phyloP scores from a whole-genome alignment of 2,329 filamentous ascomycete genomes.

The Cylindrodendrum hubeiense region DNA sequence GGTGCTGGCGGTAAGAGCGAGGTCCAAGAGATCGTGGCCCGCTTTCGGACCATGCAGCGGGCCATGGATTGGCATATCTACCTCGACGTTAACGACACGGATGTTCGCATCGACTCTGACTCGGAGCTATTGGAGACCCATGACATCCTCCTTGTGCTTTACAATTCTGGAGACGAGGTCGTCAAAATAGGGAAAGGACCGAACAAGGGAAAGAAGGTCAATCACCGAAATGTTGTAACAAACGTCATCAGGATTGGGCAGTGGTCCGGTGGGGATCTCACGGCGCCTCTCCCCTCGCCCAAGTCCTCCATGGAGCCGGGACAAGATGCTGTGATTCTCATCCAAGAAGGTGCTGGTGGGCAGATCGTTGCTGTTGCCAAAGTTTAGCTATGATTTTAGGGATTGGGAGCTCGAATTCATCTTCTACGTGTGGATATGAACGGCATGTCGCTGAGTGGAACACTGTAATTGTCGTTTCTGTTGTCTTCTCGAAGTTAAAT shows the following conservation, averaged over 20 bases:
- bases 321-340: constrained; percentile 43
- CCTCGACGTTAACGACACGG: constrained; percentile 39
- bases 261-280: constrained; percentile 49
- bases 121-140: constrained; percentile 26
- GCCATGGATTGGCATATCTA: constrained; percentile 36
- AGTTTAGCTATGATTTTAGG: constrained; percentile 17
- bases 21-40: constrained; percentile 33
- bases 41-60: constrained; percentile 27
- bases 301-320: constrained; percentile 37
- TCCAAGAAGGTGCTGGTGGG: constrained; percentile 44
- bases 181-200: constrained; percentile 49
- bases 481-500: too few relatives aligned
- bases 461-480: too few relatives aligned
- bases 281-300: constrained; percentile 39
- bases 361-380: constrained; percentile 43
- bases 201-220: constrained; percentile 52
- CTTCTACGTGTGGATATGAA: too few relatives aligned
- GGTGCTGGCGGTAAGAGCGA: constrained; percentile 37
- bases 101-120: constrained; percentile 40
- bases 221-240: constrained; percentile 48
- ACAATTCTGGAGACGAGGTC: constrained; percentile 41
- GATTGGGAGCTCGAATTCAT: not conserved
- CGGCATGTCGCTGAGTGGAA: too few relatives aligned
- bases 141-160: constrained; percentile 41
- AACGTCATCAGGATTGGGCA: constrained; percentile 50